Base-by-base conservation (phyloP, 2,329 filamentous ascomycete genomes). In the Cytospora mali region DNA sequence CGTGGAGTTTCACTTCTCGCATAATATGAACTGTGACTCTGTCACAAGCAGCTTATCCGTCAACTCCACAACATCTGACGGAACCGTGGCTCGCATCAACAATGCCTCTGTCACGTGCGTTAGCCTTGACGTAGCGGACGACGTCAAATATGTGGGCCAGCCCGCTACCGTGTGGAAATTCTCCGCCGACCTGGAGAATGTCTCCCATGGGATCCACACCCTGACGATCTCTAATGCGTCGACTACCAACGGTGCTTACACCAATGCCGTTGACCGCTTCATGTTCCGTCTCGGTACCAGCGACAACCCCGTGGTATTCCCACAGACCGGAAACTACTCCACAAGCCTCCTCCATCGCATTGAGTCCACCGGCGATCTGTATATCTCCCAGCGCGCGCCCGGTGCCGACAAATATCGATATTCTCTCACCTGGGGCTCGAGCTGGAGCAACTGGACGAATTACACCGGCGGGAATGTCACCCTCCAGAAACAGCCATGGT, bases 331-430 rank as follows among this genome's bases (percentile, higher is more conserved):
- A 29, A 88, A 88, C 68, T 88, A 88, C 71, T 85, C 85, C 6
- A 76, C 74, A 7, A 77, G 75, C 4, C 76, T 88, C 1, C 75
- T 89, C 25, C 52, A 18, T 61, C 73, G 77, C 53, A 70, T 79
- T 29, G 68, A 67, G 23, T 50, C 52, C n/a, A 60, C 56, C 7
- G 67, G 72, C 2, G 74, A 74, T 69, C 49, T 76, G 83, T 49
- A 81, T 55, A 74, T 89, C 59, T 75, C 79, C n/a, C 87, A 88
- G 67, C 79, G 80, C 59, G 87, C 87, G 6, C 74, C 84, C 10
- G 87, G 87, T 25, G 87, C 87, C 10, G 82, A 86, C 68, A 80
- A 81, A 67, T 89, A 82, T 75, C 83, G 86, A 11, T 88, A 87
- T 70, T 85, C 83, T 21, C 81, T 82, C 33, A 86, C 85, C 62